Conservation (phyloP, 2,329 filamentous ascomycete genomes). For the Ophiocordyceps polyrhachis-furcata region DNA sequence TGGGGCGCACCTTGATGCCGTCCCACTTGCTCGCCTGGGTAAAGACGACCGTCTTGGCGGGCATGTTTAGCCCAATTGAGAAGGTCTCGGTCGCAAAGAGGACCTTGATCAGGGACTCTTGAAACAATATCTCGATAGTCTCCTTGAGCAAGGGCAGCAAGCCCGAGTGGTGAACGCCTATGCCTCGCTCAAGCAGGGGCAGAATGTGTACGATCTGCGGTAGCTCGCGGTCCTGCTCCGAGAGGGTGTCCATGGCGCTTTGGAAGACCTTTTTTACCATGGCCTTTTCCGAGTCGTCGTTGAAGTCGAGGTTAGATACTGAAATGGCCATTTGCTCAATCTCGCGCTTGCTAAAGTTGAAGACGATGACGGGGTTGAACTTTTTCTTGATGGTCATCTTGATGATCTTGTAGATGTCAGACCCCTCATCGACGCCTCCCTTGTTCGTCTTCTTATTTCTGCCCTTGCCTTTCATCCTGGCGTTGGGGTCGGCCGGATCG, state of each 20-base stretch:
- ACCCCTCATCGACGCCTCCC: slow-evolving; percentile 50
- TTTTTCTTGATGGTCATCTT: slow-evolving; percentile 98
- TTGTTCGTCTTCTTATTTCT: slow-evolving; percentile 88
- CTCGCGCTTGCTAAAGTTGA: slow-evolving; percentile 97
- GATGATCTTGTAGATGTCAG: slow-evolving; percentile 93
- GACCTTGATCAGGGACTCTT: slow-evolving; percentile 94
- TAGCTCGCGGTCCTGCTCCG: slow-evolving; percentile 73
- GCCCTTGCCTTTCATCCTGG: slow-evolving; percentile 68
- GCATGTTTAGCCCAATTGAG: slow-evolving; percentile 97
- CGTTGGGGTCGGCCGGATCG: slow-evolving; percentile 60
- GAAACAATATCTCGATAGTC: slow-evolving; percentile 96
- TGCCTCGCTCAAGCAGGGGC: slow-evolving; percentile 73
- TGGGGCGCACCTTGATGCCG: slow-evolving; percentile 58
- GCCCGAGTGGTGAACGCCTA: slow-evolving; percentile 94
- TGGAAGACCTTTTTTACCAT: slow-evolving; percentile 91
- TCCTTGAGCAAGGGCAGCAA: slow-evolving; percentile 92
- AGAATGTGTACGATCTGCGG: slow-evolving; percentile 85
- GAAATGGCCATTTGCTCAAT: slow-evolving; percentile 80
- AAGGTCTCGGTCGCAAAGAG: slow-evolving; percentile 97
- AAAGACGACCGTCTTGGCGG: slow-evolving; percentile 97
- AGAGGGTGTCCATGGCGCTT: slow-evolving; percentile 81
- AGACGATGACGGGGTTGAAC: slow-evolving; percentile 96
- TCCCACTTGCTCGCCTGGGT: slow-evolving; percentile 93
- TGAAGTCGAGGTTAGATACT: slow-evolving; percentile 78
- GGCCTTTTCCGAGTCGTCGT: slow-evolving; percentile 84